Conservation (phyloP, 257 asterid genomes). For the Mitragyna speciosa region DNA sequence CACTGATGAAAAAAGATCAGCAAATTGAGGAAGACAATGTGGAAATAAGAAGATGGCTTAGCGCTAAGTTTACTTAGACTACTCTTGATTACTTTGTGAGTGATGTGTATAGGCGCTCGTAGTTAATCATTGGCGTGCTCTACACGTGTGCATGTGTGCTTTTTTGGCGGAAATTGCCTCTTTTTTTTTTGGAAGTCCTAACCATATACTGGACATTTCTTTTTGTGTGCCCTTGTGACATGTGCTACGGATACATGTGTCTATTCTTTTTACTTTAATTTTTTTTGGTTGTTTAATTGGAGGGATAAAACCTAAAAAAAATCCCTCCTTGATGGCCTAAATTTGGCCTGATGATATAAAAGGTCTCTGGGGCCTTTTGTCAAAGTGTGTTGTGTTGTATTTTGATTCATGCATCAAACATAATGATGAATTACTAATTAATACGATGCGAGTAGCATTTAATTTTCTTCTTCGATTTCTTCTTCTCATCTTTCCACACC, state of each 20-base stretch:
- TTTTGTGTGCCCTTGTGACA: slow-evolving; percentile 18
- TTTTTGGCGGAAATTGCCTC: slow-evolving; percentile 61
- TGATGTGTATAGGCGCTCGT: slow-evolving; percentile 47
- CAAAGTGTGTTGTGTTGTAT: slow-evolving; percentile 52
- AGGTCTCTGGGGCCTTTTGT: slow-evolving; percentile 90
- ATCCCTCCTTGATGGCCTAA: slow-evolving; percentile 45
- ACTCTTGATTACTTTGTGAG: slow-evolving; percentile 29
- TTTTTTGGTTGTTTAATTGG: slow-evolving; percentile 13
- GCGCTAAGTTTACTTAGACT: background rate
- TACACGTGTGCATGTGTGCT: slow-evolving; percentile 63
- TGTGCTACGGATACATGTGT: slow-evolving; percentile 51
- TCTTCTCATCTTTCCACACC: slow-evolving; percentile 6
- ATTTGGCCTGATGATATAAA: slow-evolving; percentile 53
- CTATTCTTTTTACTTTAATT: slow-evolving; percentile 24
- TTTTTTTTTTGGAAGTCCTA: slow-evolving; percentile 38
- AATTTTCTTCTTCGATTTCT: slow-evolving; percentile 1
- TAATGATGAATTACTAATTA: slow-evolving; percentile 2
- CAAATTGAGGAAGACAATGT: background rate
- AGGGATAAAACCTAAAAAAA: background rate
- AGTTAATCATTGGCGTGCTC: slow-evolving; percentile 24
- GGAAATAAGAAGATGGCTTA: background rate
- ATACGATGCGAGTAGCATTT: background rate
- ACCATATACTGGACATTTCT: slow-evolving; percentile 47
- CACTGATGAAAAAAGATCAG: background rate
- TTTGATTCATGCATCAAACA: slow-evolving; percentile 36